Percentiles rank a stretch among this genome's conserved stretches.
These are phyloP conservation scores for Penicillium lagena DNA, from an alignment of 495 filamentous ascomycete genomes.

Conservation along the genomic window DNA sequence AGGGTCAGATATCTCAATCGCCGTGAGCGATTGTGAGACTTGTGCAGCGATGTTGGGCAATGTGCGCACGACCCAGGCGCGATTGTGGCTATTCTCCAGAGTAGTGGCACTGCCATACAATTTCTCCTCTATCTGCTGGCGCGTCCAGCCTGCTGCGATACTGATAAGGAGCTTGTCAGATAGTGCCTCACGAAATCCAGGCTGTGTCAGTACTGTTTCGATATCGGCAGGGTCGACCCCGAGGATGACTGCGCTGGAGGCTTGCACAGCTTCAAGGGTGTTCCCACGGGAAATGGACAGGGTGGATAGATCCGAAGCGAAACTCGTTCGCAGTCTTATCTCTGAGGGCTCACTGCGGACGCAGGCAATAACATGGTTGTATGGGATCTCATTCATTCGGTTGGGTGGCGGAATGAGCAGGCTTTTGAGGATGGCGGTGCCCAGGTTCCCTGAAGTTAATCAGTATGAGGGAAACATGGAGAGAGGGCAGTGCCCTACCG, in stretches of 20 bases:
- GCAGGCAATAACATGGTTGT: slow-evolving; percentile 25
- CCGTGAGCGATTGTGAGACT: slow-evolving; percentile 31
- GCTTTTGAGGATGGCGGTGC: slow-evolving; percentile 28
- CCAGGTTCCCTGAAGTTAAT: slow-evolving; percentile 25
- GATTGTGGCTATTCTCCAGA: slow-evolving; percentile 1
- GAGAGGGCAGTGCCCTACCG: slow-evolving; percentile 12
- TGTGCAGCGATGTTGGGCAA: slow-evolving; percentile 35
- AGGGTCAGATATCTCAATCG: slow-evolving; percentile 26
- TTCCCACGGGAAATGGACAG: slow-evolving; percentile 9
- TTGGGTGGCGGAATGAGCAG: slow-evolving; percentile 11
- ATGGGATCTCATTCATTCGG: slow-evolving; percentile 8
- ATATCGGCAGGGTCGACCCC: slow-evolving; percentile 27
- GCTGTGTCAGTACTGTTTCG: slow-evolving; percentile 15
- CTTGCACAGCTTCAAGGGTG: slow-evolving; percentile 15
- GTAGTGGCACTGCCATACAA: slow-evolving; percentile 20
- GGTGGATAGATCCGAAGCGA: slow-evolving; percentile 9
- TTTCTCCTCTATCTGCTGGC: slow-evolving; percentile 19
- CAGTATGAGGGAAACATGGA: neutral
- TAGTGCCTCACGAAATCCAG: slow-evolving; percentile 17
- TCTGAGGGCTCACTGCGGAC: slow-evolving; percentile 21
- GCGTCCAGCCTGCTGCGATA: slow-evolving; percentile 36
- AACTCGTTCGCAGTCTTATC: slow-evolving; percentile 7
- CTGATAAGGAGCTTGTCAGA: slow-evolving; percentile 31
- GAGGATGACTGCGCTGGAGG: slow-evolving; percentile 23
- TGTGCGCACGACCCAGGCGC: slow-evolving; percentile 27